Evolutionary conservation across 1,139 yeast species (phyloP), one percentile per base, ranked within the genome.

Genomic region (Pichia sp.): DNA sequence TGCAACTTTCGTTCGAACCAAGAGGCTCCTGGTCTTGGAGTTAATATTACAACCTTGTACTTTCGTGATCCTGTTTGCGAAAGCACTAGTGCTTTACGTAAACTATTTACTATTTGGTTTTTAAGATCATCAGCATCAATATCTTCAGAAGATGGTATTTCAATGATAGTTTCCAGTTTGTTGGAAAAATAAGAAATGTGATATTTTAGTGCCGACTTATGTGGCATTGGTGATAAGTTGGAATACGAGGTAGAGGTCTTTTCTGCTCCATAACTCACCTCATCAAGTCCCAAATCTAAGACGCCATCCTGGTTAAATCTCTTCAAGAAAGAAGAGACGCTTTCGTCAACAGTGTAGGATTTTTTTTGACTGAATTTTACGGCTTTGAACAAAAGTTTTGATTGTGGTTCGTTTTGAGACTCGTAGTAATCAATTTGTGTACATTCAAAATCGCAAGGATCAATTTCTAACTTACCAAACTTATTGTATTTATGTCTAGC

Each of bases 1-100:
- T 31, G 7, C n/a, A 56, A 10, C 41, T 56, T 56, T 17, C 56
- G 42, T 36, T 54, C 53, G 20, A 56, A 29, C 58, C 58, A 56
- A 17, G 56, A 46, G 38, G 58, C 58, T 8, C 52, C 49, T 8
- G 29, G 17, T 47, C 58, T 48, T 2, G 58, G 58, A 10, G 56
- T 54, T 16, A 56, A 41, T 5, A 54, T 53, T 4, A 54, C 33
- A 6, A 53, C 54, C 33, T 53, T 53, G n/a, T 44, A 36, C 20
- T 48, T 53, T 20, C 50, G 30, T 27, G 36, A 10, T 3, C 52
- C 51, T 2, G 9, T 34, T 50, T 53, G 55, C 4, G 33, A 46
- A 4, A 50, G 14, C 4, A 46, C 16, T 4, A 50, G 30, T 33
- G 30, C 34, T 2, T 29, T n/a, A 6, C 14, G 33, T 8, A 53